Percentiles rank a stretch among this genome's conserved stretches.
Evolutionary conservation across 768 basidiomycete species (phyloP).

Genomic region (Fomitopsis pulvina): DNA sequence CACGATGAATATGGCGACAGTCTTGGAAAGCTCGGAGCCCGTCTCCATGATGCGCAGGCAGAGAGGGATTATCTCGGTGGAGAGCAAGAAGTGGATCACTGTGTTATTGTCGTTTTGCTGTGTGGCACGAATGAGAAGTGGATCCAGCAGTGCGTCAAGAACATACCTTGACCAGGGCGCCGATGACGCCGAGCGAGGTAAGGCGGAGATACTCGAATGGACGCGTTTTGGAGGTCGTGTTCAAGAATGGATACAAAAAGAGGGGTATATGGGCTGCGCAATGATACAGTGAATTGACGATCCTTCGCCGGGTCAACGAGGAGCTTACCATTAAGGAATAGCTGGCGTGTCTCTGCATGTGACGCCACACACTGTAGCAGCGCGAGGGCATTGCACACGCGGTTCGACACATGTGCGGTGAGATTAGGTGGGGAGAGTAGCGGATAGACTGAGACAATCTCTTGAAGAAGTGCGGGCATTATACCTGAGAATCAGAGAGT

Average conservation of each 20-base stretch:
- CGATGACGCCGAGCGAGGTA: constrained; percentile 98
- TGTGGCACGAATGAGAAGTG: background rate
- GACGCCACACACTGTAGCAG: constrained; percentile 97
- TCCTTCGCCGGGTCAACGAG: background rate
- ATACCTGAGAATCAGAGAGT: constrained; percentile 50
- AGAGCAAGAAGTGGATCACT: constrained; percentile 97
- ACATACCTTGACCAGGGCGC: constrained; percentile 90
- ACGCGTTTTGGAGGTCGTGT: constrained; percentile 98
- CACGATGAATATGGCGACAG: constrained; percentile 99
- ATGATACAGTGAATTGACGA: background rate
- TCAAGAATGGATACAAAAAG: constrained; percentile 93
- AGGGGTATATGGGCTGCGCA: constrained; percentile 87
- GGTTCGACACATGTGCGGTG: constrained; percentile 95
- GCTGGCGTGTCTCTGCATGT: constrained; percentile 90
- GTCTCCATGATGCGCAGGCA: constrained; percentile 99
- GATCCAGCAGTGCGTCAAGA: background rate
- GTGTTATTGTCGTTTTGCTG: constrained; percentile 99
- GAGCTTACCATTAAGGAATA: constrained; percentile 83
- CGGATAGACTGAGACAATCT: constrained; percentile 98
- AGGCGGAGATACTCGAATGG: constrained; percentile 99
- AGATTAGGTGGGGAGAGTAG: constrained; percentile 91
- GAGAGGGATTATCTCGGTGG: constrained; percentile 98
- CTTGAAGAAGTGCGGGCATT: constrained; percentile 95
- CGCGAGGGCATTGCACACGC: constrained; percentile 97
- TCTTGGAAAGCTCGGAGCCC: constrained; percentile 96